Percentiles rank a stretch among this genome's conserved stretches.
Evolutionary conservation across 306 rosid genomes (phyloP).

Genomic region (Castanea sativa): DNA sequence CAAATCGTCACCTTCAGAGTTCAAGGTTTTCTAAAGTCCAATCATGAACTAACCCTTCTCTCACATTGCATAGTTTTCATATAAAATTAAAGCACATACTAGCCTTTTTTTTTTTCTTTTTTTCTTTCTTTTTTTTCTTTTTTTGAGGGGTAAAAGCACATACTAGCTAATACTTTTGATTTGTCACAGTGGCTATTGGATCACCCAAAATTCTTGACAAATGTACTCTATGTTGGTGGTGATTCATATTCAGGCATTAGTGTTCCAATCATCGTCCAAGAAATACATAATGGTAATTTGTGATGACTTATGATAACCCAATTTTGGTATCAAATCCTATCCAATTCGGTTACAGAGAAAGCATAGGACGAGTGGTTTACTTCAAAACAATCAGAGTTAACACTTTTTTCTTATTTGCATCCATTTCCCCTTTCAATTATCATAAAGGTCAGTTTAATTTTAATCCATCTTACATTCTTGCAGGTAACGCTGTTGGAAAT

Average conservation of each 20-base stretch:
- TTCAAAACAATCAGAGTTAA: neutral
- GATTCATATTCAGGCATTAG: constrained; percentile 25
- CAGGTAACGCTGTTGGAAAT: constrained; percentile 8
- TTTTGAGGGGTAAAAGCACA: too few relatives aligned
- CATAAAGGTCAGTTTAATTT: neutral
- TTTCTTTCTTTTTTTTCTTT: too few relatives aligned
- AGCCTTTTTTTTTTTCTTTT: too few relatives aligned
- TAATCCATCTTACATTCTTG: neutral
- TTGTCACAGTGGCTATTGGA: constrained; percentile 21
- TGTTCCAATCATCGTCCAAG: constrained; percentile 17
- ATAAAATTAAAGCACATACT: too few relatives aligned
- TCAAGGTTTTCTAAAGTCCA: too few relatives aligned
- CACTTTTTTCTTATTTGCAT: neutral
- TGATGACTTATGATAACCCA: too few relatives aligned
- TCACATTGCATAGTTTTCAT: too few relatives aligned
- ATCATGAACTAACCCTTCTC: too few relatives aligned
- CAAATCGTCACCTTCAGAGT: too few relatives aligned
- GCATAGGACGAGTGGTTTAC: neutral
- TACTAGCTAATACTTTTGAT: neutral
- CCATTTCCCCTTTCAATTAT: neutral
- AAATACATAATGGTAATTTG: constrained; percentile 21
- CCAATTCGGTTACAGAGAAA: neutral
- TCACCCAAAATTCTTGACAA: constrained; percentile 14
- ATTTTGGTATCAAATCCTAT: neutral
- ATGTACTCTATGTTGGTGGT: constrained; percentile 23